Conservation (phyloP, 257 asterid species). For the Apocynum venetum region DNA sequence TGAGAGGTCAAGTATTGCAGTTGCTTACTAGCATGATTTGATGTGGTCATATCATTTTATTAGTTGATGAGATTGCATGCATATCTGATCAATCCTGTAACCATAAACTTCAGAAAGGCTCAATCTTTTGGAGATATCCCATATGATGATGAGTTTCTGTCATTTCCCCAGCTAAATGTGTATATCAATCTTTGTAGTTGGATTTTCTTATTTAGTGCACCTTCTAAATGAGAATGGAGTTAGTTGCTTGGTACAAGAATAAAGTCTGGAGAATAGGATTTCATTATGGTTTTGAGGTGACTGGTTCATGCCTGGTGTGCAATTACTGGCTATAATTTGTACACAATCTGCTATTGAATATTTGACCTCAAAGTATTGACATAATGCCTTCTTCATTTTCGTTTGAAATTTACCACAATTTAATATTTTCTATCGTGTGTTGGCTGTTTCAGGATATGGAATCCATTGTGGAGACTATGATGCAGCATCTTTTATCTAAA, state of each 20-base stretch:
- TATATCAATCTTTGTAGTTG: neutral
- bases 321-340: neutral
- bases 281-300: no score
- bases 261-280: no score
- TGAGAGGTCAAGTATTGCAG: neutral
- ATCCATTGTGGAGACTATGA: conserved; percentile 90
- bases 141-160: neutral
- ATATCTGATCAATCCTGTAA: neutral
- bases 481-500: conserved; percentile 94
- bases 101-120: neutral
- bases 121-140: neutral
- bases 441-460: conserved; percentile 64
- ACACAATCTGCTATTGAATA: neutral
- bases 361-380: neutral
- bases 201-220: neutral
- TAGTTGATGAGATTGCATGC: neutral
- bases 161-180: neutral
- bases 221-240: neutral
- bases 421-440: neutral
- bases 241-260: no score
- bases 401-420: neutral
- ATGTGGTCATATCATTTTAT: neutral
- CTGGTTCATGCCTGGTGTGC: neutral
- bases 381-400: neutral
- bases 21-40: neutral